Base-by-base conservation (phyloP, 345 rosid genomes). In the Gynandropsis gynandra region DNA sequence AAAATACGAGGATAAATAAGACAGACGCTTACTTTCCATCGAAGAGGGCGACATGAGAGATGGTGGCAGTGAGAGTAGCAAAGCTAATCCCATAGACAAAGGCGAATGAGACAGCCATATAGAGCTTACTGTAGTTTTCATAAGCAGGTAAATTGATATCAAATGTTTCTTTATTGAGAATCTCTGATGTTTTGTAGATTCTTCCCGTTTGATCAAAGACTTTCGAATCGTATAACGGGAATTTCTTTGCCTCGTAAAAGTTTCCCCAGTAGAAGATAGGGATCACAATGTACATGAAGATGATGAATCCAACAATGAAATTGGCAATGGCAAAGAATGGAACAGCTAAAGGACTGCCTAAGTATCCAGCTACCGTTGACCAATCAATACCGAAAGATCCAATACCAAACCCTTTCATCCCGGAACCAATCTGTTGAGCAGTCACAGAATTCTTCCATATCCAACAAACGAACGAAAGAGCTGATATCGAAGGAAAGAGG, bases 371-470 rank as follows among this genome's bases (percentile, higher is more conserved):
- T 11, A 83, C 64, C 0, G 79, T 74, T 4, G 90, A 59, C 96
- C 87, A 89, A 59, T 86, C 94, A 0, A 89, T 68, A 35, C 78
- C 85, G 0, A 89, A 83, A 0, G 94, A 76, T 45, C 87, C 89
- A 8, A 86, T 50, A 27, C 94, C 88, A 0, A 81, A 80, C 13
- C 88, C 90, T 0, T 66, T 18, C 0, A 52, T 39, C 5, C 88
- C 94, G 5, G 80, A 80, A 34, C 90, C 94, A 0, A 86, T 69
- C 70, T 83, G 85, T 10, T 89, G 95, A 10, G 81, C 84, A 0
- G 65, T 71, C 35, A 81, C 38, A 0, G 86, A 79, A 20, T 77
- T 56, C 35, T 56, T 79, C 86, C 97, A 86, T 62, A 81, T 65
- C 83, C 74, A 81, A 51, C 88, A 89, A 6, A 75, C 58, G 2